A percentile compares a stretch with the other conserved stretches of the same genome.
Evolutionary conservation across 768 basidiomycete species (phyloP).

Genomic region (Leccinum boreale): DNA sequence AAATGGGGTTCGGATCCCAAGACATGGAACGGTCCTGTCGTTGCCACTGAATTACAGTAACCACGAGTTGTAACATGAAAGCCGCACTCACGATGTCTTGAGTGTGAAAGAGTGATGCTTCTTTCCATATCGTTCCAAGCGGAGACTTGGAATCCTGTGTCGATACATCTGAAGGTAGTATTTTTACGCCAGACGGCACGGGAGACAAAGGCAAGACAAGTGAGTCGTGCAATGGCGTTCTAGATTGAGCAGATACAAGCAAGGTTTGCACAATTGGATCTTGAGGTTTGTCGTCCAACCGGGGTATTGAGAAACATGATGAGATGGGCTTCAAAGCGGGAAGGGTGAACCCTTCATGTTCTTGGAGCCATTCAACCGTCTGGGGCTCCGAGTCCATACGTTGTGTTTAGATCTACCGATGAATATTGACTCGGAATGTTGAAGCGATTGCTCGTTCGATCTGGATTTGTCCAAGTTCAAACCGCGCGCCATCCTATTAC

Average conservation of each 20-base stretch:
- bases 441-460: too few relatives aligned
- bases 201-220: neutral
- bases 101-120: constrained; percentile 4
- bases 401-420: neutral
- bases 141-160: neutral
- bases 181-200: neutral
- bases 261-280: constrained; percentile 71
- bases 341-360: constrained; percentile 18
- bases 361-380: constrained; percentile 11
- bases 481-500: too few relatives aligned
- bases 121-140: constrained; percentile 18
- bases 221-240: neutral
- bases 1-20: constrained; percentile 52
- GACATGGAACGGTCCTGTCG: constrained; percentile 50
- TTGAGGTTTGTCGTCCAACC: constrained; percentile 68
- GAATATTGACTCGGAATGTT: neutral
- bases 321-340: constrained; percentile 37
- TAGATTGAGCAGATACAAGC: constrained; percentile 19
- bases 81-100: constrained; percentile 14
- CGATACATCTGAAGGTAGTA: neutral
- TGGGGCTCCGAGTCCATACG: constrained; percentile 1
- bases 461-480: neutral
- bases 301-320: constrained; percentile 59
- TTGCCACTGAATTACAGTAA: neutral
- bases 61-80: neutral